Percentiles rank a stretch among this genome's conserved stretches.
phyloP scores from a whole-genome alignment of 352 stramenopile genomes.

The Phytopythium kandeliae region DNA sequence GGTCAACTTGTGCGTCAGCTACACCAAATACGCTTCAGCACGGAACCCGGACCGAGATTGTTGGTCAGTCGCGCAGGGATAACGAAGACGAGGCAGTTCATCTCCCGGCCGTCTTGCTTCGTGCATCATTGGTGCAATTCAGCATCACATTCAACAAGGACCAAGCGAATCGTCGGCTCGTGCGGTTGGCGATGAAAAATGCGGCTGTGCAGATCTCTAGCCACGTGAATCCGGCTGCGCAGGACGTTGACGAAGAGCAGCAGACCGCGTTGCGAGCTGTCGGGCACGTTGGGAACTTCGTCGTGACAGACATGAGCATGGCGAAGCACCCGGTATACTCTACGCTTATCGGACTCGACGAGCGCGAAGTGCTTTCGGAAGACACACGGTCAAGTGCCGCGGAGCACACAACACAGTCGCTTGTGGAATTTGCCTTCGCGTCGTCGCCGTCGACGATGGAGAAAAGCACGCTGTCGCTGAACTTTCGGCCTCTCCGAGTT shows the following conservation, averaged over 20 bases:
- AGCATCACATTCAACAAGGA: slow-evolving; percentile 85
- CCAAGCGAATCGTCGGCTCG: slow-evolving; percentile 54
- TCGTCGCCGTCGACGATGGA: slow-evolving; percentile 12
- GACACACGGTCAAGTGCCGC: neutral
- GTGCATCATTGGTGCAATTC: slow-evolving; percentile 66
- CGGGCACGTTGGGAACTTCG: slow-evolving; percentile 66
- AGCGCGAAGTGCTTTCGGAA: slow-evolving; percentile 12
- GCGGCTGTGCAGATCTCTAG: slow-evolving; percentile 38
- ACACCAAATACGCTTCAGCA: neutral
- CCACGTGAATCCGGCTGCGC: slow-evolving; percentile 11
- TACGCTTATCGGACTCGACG: slow-evolving; percentile 59
- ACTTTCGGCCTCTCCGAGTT: slow-evolving; percentile 60
- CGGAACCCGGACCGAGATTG: neutral
- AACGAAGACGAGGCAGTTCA: neutral
- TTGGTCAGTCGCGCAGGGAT: neutral
- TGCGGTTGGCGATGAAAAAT: slow-evolving; percentile 54
- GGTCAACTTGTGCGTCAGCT: neutral
- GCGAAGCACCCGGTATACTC: slow-evolving; percentile 60
- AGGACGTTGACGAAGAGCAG: slow-evolving; percentile 9
- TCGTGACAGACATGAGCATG: slow-evolving; percentile 66
- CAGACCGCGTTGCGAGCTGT: slow-evolving; percentile 18
- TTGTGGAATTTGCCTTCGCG: slow-evolving; percentile 32
- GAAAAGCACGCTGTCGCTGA: slow-evolving; percentile 40
- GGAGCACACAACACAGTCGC: neutral
- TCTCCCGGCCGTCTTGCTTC: slow-evolving; percentile 21